A percentile compares a stretch with the other conserved stretches of the same genome.
These are phyloP conservation scores for Linaria vulgaris DNA, from an alignment of 257 asterid species.

Conservation along the genomic window DNA sequence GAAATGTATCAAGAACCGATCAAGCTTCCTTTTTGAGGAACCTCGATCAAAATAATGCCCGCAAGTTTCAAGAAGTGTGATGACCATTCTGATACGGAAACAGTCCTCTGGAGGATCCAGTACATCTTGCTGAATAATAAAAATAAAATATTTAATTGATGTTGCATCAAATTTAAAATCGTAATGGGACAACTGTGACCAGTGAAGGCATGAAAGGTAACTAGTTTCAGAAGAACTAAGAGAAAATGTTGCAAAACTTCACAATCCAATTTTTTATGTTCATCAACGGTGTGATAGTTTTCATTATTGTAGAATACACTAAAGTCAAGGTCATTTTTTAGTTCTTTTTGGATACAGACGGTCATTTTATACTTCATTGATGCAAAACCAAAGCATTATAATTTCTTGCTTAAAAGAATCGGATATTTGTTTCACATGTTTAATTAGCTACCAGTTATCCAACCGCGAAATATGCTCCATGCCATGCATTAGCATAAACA, in stretches of 20 bases:
- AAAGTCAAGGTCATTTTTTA: constrained; percentile 2
- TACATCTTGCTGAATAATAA: constrained; percentile 68
- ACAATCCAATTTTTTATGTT: background rate
- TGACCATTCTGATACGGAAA: constrained; percentile 91
- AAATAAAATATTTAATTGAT: constrained; percentile 29
- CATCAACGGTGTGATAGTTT: constrained; percentile 5
- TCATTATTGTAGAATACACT: background rate
- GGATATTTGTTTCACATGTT: constrained; percentile 4
- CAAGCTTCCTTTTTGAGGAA: constrained; percentile 95
- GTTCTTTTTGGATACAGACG: too few species aligned
- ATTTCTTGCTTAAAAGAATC: background rate
- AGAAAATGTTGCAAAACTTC: constrained; percentile 9
- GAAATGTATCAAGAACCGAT: constrained; percentile 89
- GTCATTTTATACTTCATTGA: background rate
- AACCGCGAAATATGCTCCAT: background rate
- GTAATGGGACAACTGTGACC: background rate
- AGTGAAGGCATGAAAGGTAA: background rate
- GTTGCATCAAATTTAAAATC: constrained; percentile 15
- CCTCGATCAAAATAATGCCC: constrained; percentile 99
- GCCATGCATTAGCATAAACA: constrained; percentile 11
- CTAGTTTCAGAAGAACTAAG: background rate
- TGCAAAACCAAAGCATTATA: constrained; percentile 1
- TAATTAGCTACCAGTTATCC: constrained; percentile 7
- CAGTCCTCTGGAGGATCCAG: constrained; percentile 98
- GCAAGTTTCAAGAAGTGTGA: constrained; percentile 93